Evolutionary conservation across 2,329 filamentous ascomycete genomes (phyloP).

Genomic region (Sporothrix brasiliensis): DNA sequence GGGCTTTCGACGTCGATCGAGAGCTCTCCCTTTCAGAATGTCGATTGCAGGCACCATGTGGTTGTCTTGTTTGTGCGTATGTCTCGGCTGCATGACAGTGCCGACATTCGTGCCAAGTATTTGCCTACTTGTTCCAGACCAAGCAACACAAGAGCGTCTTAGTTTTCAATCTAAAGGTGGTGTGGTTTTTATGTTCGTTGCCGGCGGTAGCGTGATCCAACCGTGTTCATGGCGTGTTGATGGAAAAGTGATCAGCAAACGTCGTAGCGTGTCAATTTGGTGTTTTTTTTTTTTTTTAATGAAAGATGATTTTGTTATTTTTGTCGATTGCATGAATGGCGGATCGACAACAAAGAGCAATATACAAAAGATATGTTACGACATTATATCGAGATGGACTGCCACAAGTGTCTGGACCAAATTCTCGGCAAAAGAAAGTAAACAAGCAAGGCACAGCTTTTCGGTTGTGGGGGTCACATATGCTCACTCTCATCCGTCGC

Average conservation of each 20-base stretch:
- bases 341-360: background rate
- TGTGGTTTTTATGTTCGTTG: conserved; percentile 6
- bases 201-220: background rate
- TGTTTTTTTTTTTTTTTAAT: background rate
- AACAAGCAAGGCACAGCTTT: background rate
- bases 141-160: background rate
- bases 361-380: background rate
- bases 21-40: background rate
- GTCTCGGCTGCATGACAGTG: conserved; percentile 13
- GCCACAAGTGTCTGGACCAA: background rate
- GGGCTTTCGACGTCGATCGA: background rate
- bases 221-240: conserved; percentile 19
- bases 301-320: background rate
- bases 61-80: background rate
- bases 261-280: conserved; percentile 26
- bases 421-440: too few species aligned
- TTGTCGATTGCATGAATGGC: background rate
- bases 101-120: background rate
- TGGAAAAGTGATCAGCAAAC: conserved; percentile 3
- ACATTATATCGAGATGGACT: background rate
- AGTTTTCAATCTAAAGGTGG: conserved; percentile 2
- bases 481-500: background rate
- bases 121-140: background rate
- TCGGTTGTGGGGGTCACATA: background rate
- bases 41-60: background rate